These are phyloP conservation scores for Neurospora sp. DNA, from an alignment of 495 filamentous ascomycete genomes.

Conservation along the genomic window DNA sequence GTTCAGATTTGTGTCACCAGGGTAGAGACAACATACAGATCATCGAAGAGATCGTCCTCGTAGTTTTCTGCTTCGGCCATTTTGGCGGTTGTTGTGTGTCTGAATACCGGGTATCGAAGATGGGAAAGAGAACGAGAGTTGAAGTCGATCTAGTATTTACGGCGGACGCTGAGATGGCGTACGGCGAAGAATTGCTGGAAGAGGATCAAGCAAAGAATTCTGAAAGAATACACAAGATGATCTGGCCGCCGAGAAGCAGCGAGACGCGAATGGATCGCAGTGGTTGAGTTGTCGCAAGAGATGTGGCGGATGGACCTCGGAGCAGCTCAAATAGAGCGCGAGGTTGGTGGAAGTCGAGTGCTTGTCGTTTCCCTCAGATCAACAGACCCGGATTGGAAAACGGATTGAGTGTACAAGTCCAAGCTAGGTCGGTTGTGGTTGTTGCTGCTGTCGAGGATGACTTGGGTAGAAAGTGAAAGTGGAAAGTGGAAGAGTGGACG, in stretches of 20 bases:
- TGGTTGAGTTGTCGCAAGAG: background rate
- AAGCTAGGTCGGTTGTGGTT: background rate
- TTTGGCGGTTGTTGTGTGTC: constrained; percentile 9
- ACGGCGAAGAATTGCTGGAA: background rate
- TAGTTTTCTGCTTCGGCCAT: constrained; percentile 88
- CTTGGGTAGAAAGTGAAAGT: background rate
- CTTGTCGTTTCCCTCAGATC: background rate
- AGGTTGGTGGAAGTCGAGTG: background rate
- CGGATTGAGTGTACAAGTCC: background rate
- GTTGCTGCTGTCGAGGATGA: background rate
- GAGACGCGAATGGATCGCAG: background rate
- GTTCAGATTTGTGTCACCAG: background rate
- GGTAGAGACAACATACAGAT: constrained; percentile 59
- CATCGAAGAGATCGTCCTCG: constrained; percentile 96
- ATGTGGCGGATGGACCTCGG: background rate
- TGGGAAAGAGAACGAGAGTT: background rate
- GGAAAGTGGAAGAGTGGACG: background rate
- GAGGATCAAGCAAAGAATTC: background rate
- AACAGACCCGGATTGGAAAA: background rate
- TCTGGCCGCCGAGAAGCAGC: background rate
- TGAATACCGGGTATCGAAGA: background rate
- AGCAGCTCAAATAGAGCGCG: background rate
- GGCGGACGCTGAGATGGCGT: background rate
- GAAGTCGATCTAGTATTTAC: background rate
- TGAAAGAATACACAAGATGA: background rate